Conservation (phyloP, 257 asterid genomes). For the Fraxinus quadrangulata region DNA sequence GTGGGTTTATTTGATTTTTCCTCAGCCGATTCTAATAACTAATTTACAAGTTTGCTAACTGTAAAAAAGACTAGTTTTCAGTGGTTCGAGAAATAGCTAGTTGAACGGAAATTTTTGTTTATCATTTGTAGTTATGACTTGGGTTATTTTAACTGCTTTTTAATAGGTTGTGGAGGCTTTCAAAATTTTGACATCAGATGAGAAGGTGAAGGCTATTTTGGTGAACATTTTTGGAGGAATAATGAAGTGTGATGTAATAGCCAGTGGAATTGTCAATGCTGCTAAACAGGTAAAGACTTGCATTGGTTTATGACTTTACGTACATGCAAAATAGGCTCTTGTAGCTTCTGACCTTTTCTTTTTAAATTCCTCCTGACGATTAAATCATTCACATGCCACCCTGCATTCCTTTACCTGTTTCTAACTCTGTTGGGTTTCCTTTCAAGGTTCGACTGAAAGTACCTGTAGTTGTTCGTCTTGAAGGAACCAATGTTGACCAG, state of each 20-base stretch:
- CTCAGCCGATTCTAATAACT: not conserved
- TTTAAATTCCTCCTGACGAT: not conserved
- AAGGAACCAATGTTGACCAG: constrained; percentile 96
- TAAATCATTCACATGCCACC: too few species aligned
- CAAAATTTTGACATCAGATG: constrained; percentile 92
- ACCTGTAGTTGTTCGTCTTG: constrained; percentile 94
- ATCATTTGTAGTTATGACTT: not conserved
- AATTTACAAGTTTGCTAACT: constrained; percentile 1
- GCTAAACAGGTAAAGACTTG: constrained; percentile 67
- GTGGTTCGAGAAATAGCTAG: not conserved
- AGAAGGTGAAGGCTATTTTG: constrained; percentile 92
- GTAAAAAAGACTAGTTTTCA: constrained; percentile 14
- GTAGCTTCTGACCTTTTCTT: not conserved
- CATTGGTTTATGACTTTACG: not conserved
- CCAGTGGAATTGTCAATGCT: constrained; percentile 98
- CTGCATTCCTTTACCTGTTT: not conserved
- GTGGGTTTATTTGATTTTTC: not conserved
- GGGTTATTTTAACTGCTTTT: constrained; percentile 17
- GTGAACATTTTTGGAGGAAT: constrained; percentile 99
- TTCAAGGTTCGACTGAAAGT: constrained; percentile 84
- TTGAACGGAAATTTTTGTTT: not conserved
- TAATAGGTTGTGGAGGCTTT: constrained; percentile 97
- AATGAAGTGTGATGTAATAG: constrained; percentile 97
- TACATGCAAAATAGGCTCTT: not conserved
- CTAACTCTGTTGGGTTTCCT: constrained; percentile 26